Conservation (phyloP, 768 basidiomycete species). For the Podaxis rugospora region DNA sequence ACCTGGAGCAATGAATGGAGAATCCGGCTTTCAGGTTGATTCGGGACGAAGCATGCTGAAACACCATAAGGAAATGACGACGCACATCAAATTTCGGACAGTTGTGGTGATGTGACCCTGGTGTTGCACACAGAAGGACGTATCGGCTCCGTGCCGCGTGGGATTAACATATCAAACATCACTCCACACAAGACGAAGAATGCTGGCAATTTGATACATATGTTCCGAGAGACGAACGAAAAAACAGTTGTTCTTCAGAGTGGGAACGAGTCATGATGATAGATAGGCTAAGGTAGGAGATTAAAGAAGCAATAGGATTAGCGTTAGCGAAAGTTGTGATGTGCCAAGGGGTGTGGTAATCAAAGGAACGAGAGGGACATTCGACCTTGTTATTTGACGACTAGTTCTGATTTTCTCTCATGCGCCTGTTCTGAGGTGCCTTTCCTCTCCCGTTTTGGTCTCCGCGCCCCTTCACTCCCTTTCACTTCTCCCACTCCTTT, state of each 20-base stretch:
- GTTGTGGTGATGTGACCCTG: slow-evolving; percentile 4
- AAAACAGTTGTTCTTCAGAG: neutral
- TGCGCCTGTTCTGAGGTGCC: neutral
- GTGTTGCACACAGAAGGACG: neutral
- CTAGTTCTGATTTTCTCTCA: slow-evolving; percentile 7
- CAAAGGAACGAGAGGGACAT: neutral
- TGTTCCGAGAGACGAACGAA: neutral
- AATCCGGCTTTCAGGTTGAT: neutral
- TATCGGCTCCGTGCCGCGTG: slow-evolving; percentile 1
- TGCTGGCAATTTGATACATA: neutral
- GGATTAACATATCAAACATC: neutral
- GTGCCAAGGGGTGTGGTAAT: slow-evolving; percentile 3
- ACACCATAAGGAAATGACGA: neutral
- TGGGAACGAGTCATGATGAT: neutral
- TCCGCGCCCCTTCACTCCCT: slow-evolving; percentile 14
- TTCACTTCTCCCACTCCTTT: slow-evolving; percentile 17
- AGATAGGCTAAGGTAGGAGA: neutral
- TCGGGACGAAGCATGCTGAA: neutral
- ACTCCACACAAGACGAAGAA: neutral
- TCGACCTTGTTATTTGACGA: slow-evolving; percentile 1
- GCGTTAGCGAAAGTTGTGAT: slow-evolving; percentile 5
- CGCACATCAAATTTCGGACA: slow-evolving; percentile 8
- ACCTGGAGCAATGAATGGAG: neutral
- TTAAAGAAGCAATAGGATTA: neutral
- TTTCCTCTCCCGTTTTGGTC: slow-evolving; percentile 12